Percentiles rank a stretch among this genome's conserved stretches.
These are phyloP conservation scores for Saksenaea oblongispora DNA, from an alignment of 371 early-diverging fungal species.

Conservation along the genomic window DNA sequence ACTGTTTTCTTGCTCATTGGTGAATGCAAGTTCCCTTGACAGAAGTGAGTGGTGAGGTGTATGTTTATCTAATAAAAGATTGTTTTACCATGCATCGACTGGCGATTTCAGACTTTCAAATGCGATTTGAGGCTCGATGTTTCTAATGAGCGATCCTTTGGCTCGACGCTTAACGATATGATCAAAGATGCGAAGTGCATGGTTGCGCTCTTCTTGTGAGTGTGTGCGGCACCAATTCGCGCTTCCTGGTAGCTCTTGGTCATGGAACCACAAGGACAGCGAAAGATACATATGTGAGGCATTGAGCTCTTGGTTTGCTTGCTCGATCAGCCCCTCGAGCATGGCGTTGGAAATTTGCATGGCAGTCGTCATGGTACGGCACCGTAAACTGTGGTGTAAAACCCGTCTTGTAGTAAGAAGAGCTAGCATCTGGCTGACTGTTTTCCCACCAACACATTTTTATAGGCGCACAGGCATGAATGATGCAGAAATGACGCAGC, in stretches of 20 bases:
- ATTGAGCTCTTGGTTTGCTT: conserved; percentile 23
- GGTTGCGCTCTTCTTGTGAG: conserved; percentile 19
- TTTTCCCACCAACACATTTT: background rate
- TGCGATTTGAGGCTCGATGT: background rate
- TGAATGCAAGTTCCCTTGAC: conserved; percentile 11
- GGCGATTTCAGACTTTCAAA: conserved; percentile 7
- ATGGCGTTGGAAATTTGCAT: conserved; percentile 23
- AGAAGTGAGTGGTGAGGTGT: no score
- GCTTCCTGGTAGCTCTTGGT: conserved; percentile 21
- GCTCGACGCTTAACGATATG: conserved; percentile 24
- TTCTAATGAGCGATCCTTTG: conserved; percentile 14
- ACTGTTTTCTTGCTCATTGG: conserved; percentile 18
- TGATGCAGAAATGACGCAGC: background rate
- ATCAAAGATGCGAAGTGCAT: conserved; percentile 23
- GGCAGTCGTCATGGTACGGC: conserved; percentile 8
- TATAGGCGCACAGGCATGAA: background rate
- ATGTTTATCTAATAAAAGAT: conserved; percentile 6
- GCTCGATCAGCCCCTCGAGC: conserved; percentile 20
- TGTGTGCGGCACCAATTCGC: conserved; percentile 23
- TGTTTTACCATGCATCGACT: conserved; percentile 14
- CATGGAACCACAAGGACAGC: conserved; percentile 23
- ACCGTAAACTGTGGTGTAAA: background rate
- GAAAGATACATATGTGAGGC: conserved; percentile 20
- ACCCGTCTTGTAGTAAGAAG: background rate
- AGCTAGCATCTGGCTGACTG: background rate